Base-by-base conservation (phyloP, 2,329 filamentous ascomycete species). In the Chaetomium globosum region DNA sequence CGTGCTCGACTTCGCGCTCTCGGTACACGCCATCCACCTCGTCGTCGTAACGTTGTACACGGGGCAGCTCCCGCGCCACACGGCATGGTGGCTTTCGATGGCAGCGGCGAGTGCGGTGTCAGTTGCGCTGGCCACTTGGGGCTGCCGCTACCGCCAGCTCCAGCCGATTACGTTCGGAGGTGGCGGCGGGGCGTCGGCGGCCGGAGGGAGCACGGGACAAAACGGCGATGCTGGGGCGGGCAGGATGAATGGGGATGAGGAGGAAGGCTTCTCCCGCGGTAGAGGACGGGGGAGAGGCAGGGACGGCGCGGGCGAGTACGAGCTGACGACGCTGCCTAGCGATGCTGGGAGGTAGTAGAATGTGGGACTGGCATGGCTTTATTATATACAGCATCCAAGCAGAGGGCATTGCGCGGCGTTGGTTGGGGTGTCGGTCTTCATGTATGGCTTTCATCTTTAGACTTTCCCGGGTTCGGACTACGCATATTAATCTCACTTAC, bases 1-100 rank as follows among this genome's bases (percentile, higher is more conserved):
- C 67, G 91, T 98, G 59, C 92, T 92, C 71, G 95, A 99, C 79
- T 99, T 98, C 76, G 91, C 92, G 36, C 81, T 97, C 28, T 97
- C 94, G 2, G 85, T 97, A 21, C 75, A 78, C 71, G 66, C 65
- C 46, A 67, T 78, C 59, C 77, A 78, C 67, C 71, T 77, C 26
- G 53, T 74, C 63, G 69, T 77, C 33, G 75, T 91, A 31, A 89
- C 88, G 23, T 76, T 97, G 39, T 97, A 96, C 78, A 89, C 91
- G 3, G 87, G 87, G 73, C 84, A 86, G 10, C 75, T 98, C 31
- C 95, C 95, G 1, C 82, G 84, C 10, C 89, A 94, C 76, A 79
- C 87, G 69, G 89, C 96, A 73, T 99, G 95, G 95, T 99, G 95
- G 94, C 80, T 80, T 64, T 78, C 82, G 69, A 85, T 86, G 82